These are phyloP conservation scores for Durotheca rogersii DNA, from an alignment of 495 filamentous ascomycete species.

Conservation along the genomic window DNA sequence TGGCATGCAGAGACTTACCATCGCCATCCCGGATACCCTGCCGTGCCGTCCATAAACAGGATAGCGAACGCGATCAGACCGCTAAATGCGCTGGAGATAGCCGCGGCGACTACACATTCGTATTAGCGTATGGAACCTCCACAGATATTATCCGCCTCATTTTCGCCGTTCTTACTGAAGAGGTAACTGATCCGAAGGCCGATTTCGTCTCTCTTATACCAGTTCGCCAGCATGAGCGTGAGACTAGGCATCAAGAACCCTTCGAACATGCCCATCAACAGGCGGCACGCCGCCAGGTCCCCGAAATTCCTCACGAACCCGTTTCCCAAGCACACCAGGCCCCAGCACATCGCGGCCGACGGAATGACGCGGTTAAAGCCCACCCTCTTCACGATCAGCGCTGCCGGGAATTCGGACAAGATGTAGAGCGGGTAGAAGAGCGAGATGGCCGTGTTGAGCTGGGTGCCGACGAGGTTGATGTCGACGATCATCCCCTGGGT, in stretches of 20 bases:
- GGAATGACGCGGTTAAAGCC: conserved; percentile 36
- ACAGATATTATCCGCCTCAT: neutral
- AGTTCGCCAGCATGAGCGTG: conserved; percentile 35
- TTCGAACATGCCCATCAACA: conserved; percentile 37
- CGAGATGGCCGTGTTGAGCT: conserved; percentile 41
- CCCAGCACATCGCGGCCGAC: conserved; percentile 32
- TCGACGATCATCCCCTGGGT: conserved; percentile 45
- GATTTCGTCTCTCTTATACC: conserved; percentile 40
- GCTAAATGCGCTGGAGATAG: conserved; percentile 39
- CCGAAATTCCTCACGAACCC: conserved; percentile 35
- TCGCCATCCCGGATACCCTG: conserved; percentile 41
- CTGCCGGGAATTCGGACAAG: conserved; percentile 34
- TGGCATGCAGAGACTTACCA: too few relatives aligned
- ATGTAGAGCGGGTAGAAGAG: conserved; percentile 38
- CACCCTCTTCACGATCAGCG: conserved; percentile 34
- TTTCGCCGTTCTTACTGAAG: conserved; percentile 16
- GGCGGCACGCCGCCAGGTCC: conserved; percentile 28
- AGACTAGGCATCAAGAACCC: conserved; percentile 36
- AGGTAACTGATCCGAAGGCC: conserved; percentile 33
- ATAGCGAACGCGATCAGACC: conserved; percentile 54
- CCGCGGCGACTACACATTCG: conserved; percentile 22
- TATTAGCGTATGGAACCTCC: neutral
- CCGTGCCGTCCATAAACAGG: conserved; percentile 37
- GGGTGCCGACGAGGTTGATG: conserved; percentile 38
- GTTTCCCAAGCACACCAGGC: conserved; percentile 33